A percentile compares a stretch with the other conserved stretches of the same genome.
These are phyloP conservation scores for Clavispora asparagi DNA, from an alignment of 805 yeast species.

Conservation along the genomic window DNA sequence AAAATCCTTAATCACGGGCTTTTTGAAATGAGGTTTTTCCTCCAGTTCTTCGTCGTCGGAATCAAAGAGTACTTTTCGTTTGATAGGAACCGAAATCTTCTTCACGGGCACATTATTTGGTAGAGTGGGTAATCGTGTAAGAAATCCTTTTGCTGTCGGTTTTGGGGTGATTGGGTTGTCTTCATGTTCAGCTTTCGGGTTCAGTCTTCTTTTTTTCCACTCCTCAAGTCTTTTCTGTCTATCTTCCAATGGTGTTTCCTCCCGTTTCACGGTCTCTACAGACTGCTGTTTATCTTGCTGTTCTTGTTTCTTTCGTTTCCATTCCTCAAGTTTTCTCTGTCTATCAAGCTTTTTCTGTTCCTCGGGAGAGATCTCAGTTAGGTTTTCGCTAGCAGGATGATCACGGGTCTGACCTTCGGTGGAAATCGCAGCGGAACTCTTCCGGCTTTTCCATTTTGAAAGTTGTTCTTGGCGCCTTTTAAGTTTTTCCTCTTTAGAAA, in stretches of 20 bases:
- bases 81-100: background rate
- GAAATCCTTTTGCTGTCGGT: background rate
- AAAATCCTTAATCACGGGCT: constrained; percentile 11
- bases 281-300: constrained; percentile 1
- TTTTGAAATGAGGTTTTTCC: constrained; percentile 15
- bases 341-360: constrained; percentile 10
- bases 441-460: constrained; percentile 58
- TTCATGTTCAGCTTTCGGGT: background rate
- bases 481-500: constrained; percentile 28
- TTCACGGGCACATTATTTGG: background rate
- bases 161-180: background rate
- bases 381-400: background rate
- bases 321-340: constrained; percentile 13
- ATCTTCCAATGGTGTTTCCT: background rate
- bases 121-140: background rate
- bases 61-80: constrained; percentile 14
- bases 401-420: constrained; percentile 1
- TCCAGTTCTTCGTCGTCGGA: constrained; percentile 23
- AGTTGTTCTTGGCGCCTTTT: constrained; percentile 46
- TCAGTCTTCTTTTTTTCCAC: constrained; percentile 41
- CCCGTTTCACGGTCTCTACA: constrained; percentile 9
- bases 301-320: constrained; percentile 16
- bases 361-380: background rate
- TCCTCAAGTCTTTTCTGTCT: constrained; percentile 39
- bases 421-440: constrained; percentile 24